These are phyloP conservation scores for Malassezia caprae DNA, from an alignment of 1,284 basidiomycete genomes.

Conservation along the genomic window DNA sequence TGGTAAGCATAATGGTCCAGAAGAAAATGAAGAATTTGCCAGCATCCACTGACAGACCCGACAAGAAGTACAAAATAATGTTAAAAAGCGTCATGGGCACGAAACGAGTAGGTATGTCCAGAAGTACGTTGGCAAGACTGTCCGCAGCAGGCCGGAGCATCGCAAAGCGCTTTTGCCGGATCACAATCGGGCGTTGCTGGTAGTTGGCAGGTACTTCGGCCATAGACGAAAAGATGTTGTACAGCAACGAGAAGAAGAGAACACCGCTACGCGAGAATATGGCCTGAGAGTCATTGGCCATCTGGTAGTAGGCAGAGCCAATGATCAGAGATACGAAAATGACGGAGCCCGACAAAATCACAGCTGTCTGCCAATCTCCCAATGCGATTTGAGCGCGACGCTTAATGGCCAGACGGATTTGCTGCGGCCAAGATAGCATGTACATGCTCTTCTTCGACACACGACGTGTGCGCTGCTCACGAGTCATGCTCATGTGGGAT, in stretches of 20 bases:
- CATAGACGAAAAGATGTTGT: conserved; percentile 52
- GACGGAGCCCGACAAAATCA: conserved; percentile 39
- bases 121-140: conserved; percentile 25
- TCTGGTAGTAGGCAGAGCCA: conserved; percentile 64
- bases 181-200: conserved; percentile 33
- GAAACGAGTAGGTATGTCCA: conserved; percentile 33
- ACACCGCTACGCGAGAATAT: conserved; percentile 59
- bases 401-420: conserved; percentile 58
- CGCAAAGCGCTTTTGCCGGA: conserved; percentile 33
- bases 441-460: conserved; percentile 22
- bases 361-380: conserved; percentile 53
- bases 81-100: conserved; percentile 24
- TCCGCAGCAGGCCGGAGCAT: conserved; percentile 33
- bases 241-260: conserved; percentile 34
- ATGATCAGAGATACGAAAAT: conserved; percentile 59
- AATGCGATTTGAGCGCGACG: conserved; percentile 60
- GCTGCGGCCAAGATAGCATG: conserved; percentile 46
- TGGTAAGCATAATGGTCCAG: conserved; percentile 19
- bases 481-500: conserved; percentile 10
- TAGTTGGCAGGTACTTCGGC: conserved; percentile 30
- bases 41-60: conserved; percentile 21
- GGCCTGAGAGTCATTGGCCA: conserved; percentile 57
- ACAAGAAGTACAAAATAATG: conserved; percentile 38
- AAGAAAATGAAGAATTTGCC: conserved; percentile 37
- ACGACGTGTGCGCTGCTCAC: conserved; percentile 24